phyloP scores from a whole-genome alignment of 2,329 filamentous ascomycete species.

The Botrytis galanthina region DNA sequence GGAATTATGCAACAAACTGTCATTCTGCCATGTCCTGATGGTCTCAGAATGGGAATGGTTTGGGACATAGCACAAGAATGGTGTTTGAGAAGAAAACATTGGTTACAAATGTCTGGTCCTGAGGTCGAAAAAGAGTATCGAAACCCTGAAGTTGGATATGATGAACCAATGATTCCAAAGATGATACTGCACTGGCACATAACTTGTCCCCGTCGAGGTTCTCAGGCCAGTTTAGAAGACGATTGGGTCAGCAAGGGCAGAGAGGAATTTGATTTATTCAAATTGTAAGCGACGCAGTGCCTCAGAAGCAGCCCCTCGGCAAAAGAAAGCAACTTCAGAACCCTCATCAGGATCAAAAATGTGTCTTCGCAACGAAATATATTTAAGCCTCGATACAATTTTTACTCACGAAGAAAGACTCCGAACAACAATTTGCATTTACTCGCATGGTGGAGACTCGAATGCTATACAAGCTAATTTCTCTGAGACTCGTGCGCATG shows the following conservation, averaged over 20 bases:
- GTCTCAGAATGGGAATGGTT: conserved; percentile 19
- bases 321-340: background rate
- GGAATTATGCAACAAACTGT: background rate
- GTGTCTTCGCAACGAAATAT: background rate
- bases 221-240: conserved; percentile 1
- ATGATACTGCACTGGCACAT: conserved; percentile 14
- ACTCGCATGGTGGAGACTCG: background rate
- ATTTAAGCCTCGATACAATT: background rate
- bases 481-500: background rate
- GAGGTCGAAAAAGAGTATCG: background rate
- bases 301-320: too few relatives aligned
- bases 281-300: conserved; percentile 22
- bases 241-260: conserved; percentile 8
- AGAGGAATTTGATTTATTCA: conserved; percentile 26
- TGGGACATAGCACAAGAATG: conserved; percentile 20
- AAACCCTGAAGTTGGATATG: background rate
- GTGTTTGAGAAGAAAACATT: conserved; percentile 17
- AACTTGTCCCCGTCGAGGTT: conserved; percentile 7
- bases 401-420: background rate
- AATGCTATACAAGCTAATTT: too few relatives aligned
- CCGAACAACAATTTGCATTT: background rate
- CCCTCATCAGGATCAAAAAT: background rate
- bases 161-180: conserved; percentile 10
- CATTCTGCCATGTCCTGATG: conserved; percentile 13
- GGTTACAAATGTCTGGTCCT: conserved; percentile 13